Evolutionary conservation across 2,329 filamentous ascomycete genomes (phyloP).

Genomic region (Mycosphaerella arachidis): DNA sequence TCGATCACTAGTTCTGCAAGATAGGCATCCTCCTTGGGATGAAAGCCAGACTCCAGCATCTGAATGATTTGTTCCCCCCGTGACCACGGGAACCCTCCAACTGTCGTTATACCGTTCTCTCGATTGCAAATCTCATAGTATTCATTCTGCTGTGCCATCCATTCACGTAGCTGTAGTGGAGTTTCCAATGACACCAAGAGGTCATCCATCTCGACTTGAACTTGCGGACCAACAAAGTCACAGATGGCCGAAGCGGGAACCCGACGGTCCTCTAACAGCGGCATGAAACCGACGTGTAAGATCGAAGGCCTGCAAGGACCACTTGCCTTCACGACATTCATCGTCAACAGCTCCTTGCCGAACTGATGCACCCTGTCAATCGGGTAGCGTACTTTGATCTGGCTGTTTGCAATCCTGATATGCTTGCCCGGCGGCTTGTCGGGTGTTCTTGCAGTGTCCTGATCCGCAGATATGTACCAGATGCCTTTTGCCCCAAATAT

Average conservation of each 20-base stretch:
- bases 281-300: slow-evolving; percentile 65
- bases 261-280: slow-evolving; percentile 61
- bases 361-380: neutral
- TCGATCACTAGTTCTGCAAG: slow-evolving; percentile 17
- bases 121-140: slow-evolving; percentile 32
- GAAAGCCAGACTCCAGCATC: slow-evolving; percentile 47
- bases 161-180: slow-evolving; percentile 48
- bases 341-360: slow-evolving; percentile 38
- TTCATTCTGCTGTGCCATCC: slow-evolving; percentile 48
- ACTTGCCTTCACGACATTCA: slow-evolving; percentile 58
- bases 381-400: slow-evolving; percentile 56
- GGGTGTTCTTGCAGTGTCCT: neutral
- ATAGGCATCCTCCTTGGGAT: slow-evolving; percentile 12
- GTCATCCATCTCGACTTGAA: slow-evolving; percentile 51
- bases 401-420: slow-evolving; percentile 59
- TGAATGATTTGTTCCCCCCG: slow-evolving; percentile 51
- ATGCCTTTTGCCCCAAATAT: slow-evolving; percentile 68
- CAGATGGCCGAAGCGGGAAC: slow-evolving; percentile 45
- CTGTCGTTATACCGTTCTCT: slow-evolving; percentile 34
- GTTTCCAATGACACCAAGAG: slow-evolving; percentile 32
- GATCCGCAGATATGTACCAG: slow-evolving; percentile 2
- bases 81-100: slow-evolving; percentile 49
- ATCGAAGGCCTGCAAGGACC: slow-evolving; percentile 48
- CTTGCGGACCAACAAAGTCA: slow-evolving; percentile 46
- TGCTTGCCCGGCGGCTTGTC: slow-evolving; percentile 5